A percentile compares a stretch with the other conserved stretches of the same genome.
Evolutionary conservation across 1,139 yeast genomes (phyloP).

Genomic region (Candida smagusa): DNA sequence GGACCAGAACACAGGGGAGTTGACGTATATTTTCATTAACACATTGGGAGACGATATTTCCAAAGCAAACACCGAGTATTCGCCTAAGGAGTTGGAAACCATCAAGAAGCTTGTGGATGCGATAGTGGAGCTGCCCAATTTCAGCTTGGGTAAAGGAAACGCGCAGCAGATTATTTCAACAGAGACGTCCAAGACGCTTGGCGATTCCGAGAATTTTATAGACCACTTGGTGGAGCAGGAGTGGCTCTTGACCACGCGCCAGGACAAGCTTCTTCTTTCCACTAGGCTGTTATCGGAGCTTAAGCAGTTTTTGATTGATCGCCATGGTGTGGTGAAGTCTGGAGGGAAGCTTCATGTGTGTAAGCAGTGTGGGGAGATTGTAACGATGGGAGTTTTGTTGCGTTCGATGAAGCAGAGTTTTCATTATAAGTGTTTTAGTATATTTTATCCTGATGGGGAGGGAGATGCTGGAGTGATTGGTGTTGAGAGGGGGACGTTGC

Average conservation of each 20-base stretch:
- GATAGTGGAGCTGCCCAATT: constrained; percentile 31
- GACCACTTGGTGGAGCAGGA: constrained; percentile 46
- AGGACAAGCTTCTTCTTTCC: constrained; percentile 34
- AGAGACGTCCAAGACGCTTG: constrained; percentile 20
- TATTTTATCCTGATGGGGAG: constrained; percentile 19
- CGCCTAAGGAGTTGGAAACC: constrained; percentile 47
- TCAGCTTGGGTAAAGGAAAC: constrained; percentile 26
- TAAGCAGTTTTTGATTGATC: constrained; percentile 38
- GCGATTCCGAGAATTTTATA: constrained; percentile 37
- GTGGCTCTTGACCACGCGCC: constrained; percentile 41
- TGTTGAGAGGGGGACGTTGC: constrained; percentile 9
- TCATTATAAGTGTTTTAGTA: constrained; percentile 50
- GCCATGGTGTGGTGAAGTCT: constrained; percentile 35
- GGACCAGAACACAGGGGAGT: constrained; percentile 34
- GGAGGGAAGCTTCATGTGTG: constrained; percentile 48
- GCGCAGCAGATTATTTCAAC: constrained; percentile 27
- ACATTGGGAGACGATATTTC: constrained; percentile 37
- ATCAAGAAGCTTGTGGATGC: constrained; percentile 48
- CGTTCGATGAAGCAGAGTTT: constrained; percentile 35
- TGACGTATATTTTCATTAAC: constrained; percentile 42
- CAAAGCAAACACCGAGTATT: constrained; percentile 38
- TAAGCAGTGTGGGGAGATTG: constrained; percentile 52
- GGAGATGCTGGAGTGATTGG: constrained; percentile 17
- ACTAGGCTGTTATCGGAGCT: constrained; percentile 47
- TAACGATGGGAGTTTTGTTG: constrained; percentile 49